phyloP scores from a whole-genome alignment of 2,329 filamentous ascomycete species.

The Colletotrichum lentis region DNA sequence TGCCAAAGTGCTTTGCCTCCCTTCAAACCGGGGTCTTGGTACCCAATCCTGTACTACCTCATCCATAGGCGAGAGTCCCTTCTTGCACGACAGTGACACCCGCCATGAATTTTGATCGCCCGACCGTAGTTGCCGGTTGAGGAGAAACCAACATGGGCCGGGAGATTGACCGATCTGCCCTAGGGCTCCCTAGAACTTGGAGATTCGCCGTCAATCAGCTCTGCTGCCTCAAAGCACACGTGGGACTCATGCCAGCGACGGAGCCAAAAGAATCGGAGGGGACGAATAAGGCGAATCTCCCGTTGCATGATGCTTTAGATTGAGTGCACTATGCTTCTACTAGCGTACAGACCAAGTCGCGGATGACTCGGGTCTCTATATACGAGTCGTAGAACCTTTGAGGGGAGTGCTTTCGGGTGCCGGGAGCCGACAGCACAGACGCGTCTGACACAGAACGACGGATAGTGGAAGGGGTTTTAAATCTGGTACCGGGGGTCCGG shows the following conservation, averaged over 20 bases:
- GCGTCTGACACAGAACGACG: neutral
- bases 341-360: slow-evolving; percentile 8
- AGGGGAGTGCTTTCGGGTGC: neutral
- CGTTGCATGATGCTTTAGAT: slow-evolving; percentile 4
- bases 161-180: neutral
- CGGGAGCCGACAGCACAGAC: neutral
- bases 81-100: neutral
- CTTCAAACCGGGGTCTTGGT: neutral
- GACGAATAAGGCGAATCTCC: no score
- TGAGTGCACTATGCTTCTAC: slow-evolving; percentile 13
- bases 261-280: neutral
- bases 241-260: neutral
- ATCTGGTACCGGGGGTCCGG: neutral
- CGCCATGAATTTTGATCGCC: neutral
- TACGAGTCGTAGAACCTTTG: neutral
- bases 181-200: neutral
- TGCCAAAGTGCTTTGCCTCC: neutral
- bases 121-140: neutral
- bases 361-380: neutral
- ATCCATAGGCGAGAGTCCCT: neutral
- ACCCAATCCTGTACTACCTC: neutral
- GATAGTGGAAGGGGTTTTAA: neutral
- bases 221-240: no score
- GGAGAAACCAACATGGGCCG: slow-evolving; percentile 2
- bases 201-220: neutral